Evolutionary conservation across 73 alveolate species (phyloP).

Genomic region (Stentor coeruleus): DNA sequence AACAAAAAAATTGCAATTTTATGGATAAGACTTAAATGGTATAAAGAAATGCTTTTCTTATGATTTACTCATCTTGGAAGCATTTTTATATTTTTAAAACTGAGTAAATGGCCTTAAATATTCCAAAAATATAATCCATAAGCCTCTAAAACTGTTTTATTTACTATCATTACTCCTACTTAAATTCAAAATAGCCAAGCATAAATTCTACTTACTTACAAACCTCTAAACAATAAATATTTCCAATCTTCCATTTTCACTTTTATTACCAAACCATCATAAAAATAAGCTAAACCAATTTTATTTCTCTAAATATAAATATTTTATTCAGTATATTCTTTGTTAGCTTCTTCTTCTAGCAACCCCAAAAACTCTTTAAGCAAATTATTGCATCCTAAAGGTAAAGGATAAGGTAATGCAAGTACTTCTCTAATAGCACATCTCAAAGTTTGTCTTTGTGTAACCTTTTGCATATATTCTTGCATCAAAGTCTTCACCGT

Average conservation of each 20-base stretch:
- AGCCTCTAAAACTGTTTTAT: too few relatives aligned
- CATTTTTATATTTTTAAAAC: too few relatives aligned
- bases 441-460: slow-evolving; percentile 6
- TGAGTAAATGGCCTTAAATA: too few relatives aligned
- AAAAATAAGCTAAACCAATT: neutral
- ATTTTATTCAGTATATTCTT: neutral
- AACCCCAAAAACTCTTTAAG: neutral
- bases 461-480: slow-evolving; percentile 26
- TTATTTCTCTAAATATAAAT: neutral
- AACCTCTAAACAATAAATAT: too few relatives aligned
- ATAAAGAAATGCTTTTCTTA: too few relatives aligned
- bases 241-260: slow-evolving; percentile 11
- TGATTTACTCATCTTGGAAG: too few relatives aligned
- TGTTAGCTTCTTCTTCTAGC: neutral
- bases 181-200: too few relatives aligned
- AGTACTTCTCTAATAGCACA: slow-evolving; percentile 22
- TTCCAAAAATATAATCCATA: too few relatives aligned
- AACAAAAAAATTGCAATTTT: too few relatives aligned
- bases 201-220: too few relatives aligned
- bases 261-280: neutral
- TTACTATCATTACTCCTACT: too few relatives aligned
- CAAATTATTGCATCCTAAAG: neutral
- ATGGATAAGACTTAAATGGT: too few relatives aligned
- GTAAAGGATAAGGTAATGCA: slow-evolving; percentile 8
- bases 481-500: slow-evolving; percentile 5